Base-by-base conservation (phyloP, 495 filamentous ascomycete genomes). In the Aspergillus sclerotioniger region DNA sequence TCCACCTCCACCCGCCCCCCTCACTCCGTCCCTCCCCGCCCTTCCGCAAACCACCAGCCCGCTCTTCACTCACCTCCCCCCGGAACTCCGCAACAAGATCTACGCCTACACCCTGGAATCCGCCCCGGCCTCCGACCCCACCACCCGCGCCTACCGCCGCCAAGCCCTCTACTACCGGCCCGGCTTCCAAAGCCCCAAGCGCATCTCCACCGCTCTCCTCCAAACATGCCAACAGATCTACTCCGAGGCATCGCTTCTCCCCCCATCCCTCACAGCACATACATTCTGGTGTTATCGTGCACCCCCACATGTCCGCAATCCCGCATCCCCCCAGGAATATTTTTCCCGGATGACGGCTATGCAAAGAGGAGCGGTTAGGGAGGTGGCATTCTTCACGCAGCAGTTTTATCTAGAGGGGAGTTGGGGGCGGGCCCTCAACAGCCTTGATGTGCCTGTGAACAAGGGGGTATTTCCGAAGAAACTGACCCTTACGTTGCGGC, bases 201-300 rank as follows among this genome's bases (percentile, higher is more conserved):
- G 47, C 13, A 50, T 50, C 25, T 50, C 47, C 28, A 50, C 47
- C 25, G 29, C 47, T 2, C 47, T 50, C 25, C 47, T 50, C 12
- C 47, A 50, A 32, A 50, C 47, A 9, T 50, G 47, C 47, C 47
- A 50, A 15, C 47, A 50, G 25, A 50, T 50, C 47, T 50, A 50
- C 47, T 3, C 8, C 13, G 47, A 50, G 16, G 47, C 47, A 21
- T 50, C 47, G 47, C 47, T 50, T 25, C 47, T 50, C 7, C 47
- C 25, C 8, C 7, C 47, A 12, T 15, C 25, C 25, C 15, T 50
- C 25, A 50, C 29, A 13, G 13, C 9, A 15, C 47, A 50, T 15
- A 50, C 47, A 6, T 50, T 50, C 47, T 50, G 47, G 47, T 50
- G 47, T 25, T 16, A 50, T 16, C 47, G 47, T 1, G 21, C 47